Evolutionary conservation across 1,139 yeast genomes (phyloP).

Genomic region (Suhomyces coccinellae): DNA sequence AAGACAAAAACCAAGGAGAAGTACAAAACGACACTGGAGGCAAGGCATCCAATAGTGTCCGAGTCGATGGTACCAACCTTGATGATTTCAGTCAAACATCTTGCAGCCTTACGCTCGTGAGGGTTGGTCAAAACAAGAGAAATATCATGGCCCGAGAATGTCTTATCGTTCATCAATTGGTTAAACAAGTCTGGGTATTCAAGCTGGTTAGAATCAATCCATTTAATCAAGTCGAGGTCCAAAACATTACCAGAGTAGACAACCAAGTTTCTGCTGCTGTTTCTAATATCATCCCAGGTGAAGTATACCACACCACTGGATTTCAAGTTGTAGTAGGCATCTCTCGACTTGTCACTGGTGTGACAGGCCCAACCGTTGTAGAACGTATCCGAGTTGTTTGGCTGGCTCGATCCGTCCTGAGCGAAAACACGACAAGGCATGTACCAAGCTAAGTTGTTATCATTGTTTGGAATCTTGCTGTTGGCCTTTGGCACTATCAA

Average conservation of each 20-base stretch:
- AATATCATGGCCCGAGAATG: slow-evolving; percentile 75
- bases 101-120: slow-evolving; percentile 67
- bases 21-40: slow-evolving; percentile 78
- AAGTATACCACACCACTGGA: slow-evolving; percentile 77
- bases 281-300: slow-evolving; percentile 83
- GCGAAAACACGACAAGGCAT: slow-evolving; percentile 82
- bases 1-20: slow-evolving; percentile 82
- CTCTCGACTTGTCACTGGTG: slow-evolving; percentile 68
- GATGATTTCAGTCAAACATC: slow-evolving; percentile 82
- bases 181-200: slow-evolving; percentile 74
- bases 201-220: slow-evolving; percentile 70
- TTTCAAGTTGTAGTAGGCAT: slow-evolving; percentile 60
- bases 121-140: slow-evolving; percentile 73
- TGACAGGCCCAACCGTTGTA: slow-evolving; percentile 93
- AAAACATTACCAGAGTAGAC: slow-evolving; percentile 88
- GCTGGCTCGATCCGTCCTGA: slow-evolving; percentile 68
- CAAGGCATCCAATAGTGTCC: slow-evolving; percentile 93
- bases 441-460: slow-evolving; percentile 83
- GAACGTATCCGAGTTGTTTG: slow-evolving; percentile 60
- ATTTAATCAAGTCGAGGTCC: slow-evolving; percentile 71
- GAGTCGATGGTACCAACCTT: slow-evolving; percentile 90
- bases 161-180: slow-evolving; percentile 53
- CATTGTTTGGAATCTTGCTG: slow-evolving; percentile 67
- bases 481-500: slow-evolving; percentile 72
- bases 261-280: slow-evolving; percentile 71